A percentile compares a stretch with the other conserved stretches of the same genome.
These are phyloP conservation scores for Umbilicus rupestris DNA, from an alignment of 164 flowering plant genomes.

Conservation along the genomic window DNA sequence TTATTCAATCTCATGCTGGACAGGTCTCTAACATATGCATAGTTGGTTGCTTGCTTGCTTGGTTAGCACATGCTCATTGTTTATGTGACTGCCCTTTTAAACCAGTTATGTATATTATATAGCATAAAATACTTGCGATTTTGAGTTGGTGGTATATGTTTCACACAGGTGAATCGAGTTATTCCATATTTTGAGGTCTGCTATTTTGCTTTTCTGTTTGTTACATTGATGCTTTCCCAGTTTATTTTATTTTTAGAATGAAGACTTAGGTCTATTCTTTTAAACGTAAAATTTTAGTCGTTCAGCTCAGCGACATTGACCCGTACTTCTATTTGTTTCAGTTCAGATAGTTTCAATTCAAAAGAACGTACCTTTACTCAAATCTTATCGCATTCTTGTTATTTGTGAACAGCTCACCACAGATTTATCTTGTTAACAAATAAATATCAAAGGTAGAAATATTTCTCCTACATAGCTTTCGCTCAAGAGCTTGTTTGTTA, in stretches of 20 bases:
- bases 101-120: background rate
- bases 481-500: too few relatives aligned
- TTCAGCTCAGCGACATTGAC: too few relatives aligned
- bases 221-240: background rate
- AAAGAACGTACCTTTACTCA: too few relatives aligned
- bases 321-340: too few relatives aligned
- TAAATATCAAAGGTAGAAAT: too few relatives aligned
- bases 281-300: too few relatives aligned
- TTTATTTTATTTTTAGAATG: background rate
- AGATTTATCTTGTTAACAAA: too few relatives aligned
- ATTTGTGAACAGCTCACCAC: too few relatives aligned
- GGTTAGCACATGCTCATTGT: background rate
- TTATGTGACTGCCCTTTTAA: background rate
- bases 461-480: too few relatives aligned
- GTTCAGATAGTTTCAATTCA: too few relatives aligned
- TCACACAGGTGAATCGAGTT: background rate
- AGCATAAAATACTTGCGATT: background rate
- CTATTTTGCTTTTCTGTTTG: background rate
- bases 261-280: too few relatives aligned
- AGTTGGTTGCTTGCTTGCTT: background rate
- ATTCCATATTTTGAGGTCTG: background rate
- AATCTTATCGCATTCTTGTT: too few relatives aligned
- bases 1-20: background rate
- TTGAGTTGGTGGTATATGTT: background rate
- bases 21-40: background rate